Conservation (phyloP, 1,284 basidiomycete genomes). For the Leccinum pallidistipes region DNA sequence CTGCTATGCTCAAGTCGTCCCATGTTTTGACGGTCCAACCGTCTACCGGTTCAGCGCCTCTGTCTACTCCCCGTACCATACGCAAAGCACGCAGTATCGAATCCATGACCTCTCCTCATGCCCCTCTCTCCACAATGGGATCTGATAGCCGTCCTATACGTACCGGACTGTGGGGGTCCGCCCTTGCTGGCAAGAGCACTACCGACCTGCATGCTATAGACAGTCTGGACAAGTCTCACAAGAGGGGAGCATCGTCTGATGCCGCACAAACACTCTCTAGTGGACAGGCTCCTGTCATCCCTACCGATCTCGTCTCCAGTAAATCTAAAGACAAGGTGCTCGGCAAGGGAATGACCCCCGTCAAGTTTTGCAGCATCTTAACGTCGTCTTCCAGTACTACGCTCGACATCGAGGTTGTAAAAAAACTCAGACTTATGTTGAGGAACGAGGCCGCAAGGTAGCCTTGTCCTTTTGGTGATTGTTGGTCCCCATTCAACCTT, state of each 20-base stretch:
- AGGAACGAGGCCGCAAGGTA: conserved; percentile 86
- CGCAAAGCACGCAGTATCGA: conserved; percentile 72
- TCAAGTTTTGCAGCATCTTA: conserved; percentile 63
- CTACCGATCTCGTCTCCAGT: conserved; percentile 30
- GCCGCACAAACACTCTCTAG: conserved; percentile 46
- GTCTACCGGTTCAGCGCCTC: conserved; percentile 29
- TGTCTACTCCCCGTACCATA: conserved; percentile 42
- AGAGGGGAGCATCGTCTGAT: conserved; percentile 57
- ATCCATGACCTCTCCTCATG: conserved; percentile 57
- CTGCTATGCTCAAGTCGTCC: conserved; percentile 87
- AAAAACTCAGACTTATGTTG: conserved; percentile 77
- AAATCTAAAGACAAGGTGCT: conserved; percentile 49
- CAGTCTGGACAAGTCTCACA: conserved; percentile 36
- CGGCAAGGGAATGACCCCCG: conserved; percentile 59
- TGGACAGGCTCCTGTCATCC: conserved; percentile 50
- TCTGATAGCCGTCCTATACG: conserved; percentile 44
- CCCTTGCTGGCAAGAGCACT: conserved; percentile 47
- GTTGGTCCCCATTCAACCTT: conserved; percentile 10
- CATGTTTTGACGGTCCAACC: conserved; percentile 57
- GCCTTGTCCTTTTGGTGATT: conserved; percentile 9
- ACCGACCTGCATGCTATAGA: conserved; percentile 27
- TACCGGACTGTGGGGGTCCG: conserved; percentile 40
- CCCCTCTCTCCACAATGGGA: conserved; percentile 33
- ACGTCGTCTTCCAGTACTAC: conserved; percentile 63
- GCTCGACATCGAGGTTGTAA: conserved; percentile 73